Evolutionary conservation across 495 filamentous ascomycete species (phyloP).

Genomic region (Astrocystis sublimbata): DNA sequence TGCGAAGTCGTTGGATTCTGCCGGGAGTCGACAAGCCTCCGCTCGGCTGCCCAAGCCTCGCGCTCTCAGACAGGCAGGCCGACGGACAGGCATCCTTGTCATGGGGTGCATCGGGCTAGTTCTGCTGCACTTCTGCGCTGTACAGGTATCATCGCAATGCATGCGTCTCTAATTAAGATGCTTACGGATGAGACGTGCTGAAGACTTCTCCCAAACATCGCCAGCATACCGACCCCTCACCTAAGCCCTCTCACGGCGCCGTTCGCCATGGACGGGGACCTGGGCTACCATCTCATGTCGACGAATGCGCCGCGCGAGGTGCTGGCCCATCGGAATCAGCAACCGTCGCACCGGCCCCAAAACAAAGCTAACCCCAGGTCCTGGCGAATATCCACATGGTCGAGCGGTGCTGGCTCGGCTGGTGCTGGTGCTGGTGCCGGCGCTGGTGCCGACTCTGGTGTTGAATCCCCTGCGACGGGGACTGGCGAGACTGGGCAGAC

Average conservation of each 20-base stretch:
- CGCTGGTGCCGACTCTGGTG: too few species aligned
- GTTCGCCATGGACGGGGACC: conserved; percentile 10
- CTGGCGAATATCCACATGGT: conserved; percentile 13
- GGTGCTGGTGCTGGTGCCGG: neutral
- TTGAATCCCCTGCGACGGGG: too few species aligned
- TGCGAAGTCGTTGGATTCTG: neutral
- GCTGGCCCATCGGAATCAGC: conserved; percentile 5
- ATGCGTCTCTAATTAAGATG: conserved; percentile 7
- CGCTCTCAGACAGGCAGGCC: too few species aligned
- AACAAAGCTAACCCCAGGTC: conserved; percentile 10
- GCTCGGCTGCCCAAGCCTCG: too few species aligned
- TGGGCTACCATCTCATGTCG: conserved; percentile 12
- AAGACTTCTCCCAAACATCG: neutral
- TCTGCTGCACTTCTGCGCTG: neutral
- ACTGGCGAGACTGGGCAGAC: too few species aligned
- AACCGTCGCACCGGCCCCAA: conserved; percentile 12
- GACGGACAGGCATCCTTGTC: neutral
- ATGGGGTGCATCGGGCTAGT: conserved; percentile 1
- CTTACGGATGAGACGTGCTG: conserved; percentile 11
- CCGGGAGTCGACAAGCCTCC: too few species aligned
- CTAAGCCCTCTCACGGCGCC: neutral
- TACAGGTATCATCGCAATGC: neutral
- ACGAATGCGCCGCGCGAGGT: conserved; percentile 1
- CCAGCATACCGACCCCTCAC: neutral
- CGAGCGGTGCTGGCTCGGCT: neutral